Base-by-base conservation (phyloP, 169 alveolate genomes). In the Plasmodium coatneyi region DNA sequence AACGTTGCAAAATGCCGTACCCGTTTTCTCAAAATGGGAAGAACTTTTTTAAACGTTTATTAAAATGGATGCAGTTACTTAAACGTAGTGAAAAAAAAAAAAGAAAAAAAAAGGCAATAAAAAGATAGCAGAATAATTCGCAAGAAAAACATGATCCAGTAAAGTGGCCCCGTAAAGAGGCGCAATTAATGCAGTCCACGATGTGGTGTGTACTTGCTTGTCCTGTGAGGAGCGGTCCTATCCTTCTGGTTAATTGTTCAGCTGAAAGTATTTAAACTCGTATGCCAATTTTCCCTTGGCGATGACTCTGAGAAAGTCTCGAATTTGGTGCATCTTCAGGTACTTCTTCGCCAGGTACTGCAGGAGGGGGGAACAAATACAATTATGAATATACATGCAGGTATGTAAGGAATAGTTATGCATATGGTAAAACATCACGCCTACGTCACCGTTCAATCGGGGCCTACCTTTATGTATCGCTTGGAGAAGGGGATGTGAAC, bases 271-370 rank as follows among this genome's bases (percentile, higher is more conserved):
- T 80, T 98, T 97, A 72, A 98, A 96, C 96, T 98, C 98, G 95
- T 98, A 98, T 16, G 98, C 95, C 92, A 97, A 95, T 92, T 98
- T 98, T 96, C 96, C 97, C 60, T 97, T 97, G 43, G 99, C 99
- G 70, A 98, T 98, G 49, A 99, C 99, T 92, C 99, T 98, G 86
- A 99, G 96, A 96, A 98, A 99, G 94, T 99, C 99, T 80, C 99
- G 98, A 80, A 99, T 97, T 95, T 98, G 99, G 92, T 98, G 99
- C 96, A 98, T 98, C 98, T 98, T 99, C 87, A 99, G 92, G 98
- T 99, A 99, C 97, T 99, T 99, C 98, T 99, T 99, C 86, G 99
- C 98, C 95, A 99, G 92, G 96, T 99, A 99, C 99, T 99, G 98
- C 90, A 95, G 52, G 16, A 84, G 22, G 36, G 19, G 76, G 82